A percentile compares a stretch with the other conserved stretches of the same genome.
Conservation (phyloP, 345 rosid genomes). For the Pugionium dolabratum region DNA sequence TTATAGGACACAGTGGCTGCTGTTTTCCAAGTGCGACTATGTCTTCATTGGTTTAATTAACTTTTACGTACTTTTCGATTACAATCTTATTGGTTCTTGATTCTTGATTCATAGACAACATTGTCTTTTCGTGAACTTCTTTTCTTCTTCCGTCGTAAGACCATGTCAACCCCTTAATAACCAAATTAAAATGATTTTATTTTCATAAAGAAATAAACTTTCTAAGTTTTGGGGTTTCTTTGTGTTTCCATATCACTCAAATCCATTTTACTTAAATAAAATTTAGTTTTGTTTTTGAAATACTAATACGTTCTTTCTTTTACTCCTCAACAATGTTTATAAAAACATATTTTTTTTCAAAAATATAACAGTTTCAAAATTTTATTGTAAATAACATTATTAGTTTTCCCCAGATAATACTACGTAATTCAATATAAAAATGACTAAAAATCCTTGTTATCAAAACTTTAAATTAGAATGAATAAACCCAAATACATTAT, state of each 20-base stretch:
- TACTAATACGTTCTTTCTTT: not conserved
- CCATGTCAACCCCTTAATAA: slow-evolving; percentile 27
- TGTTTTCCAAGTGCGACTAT: not conserved
- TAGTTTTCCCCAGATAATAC: too few relatives aligned
- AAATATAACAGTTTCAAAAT: too few relatives aligned
- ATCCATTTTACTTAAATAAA: not conserved
- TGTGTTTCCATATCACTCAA: not conserved
- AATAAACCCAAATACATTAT: too few relatives aligned
- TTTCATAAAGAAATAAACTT: not conserved
- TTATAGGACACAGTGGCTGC: slow-evolving; percentile 22
- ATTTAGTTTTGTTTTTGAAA: not conserved
- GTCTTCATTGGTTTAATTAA: slow-evolving; percentile 18
- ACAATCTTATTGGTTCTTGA: slow-evolving; percentile 12
- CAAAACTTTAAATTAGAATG: too few relatives aligned
- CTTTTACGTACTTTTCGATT: not conserved
- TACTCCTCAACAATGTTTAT: too few relatives aligned
- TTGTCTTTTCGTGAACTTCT: slow-evolving; percentile 21
- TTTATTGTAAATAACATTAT: too few relatives aligned
- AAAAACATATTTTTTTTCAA: too few relatives aligned
- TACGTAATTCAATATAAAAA: too few relatives aligned
- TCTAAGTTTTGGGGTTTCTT: not conserved
- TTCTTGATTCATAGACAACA: not conserved
- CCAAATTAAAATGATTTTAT: not conserved
- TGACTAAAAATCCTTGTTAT: too few relatives aligned
- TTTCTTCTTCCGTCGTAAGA: not conserved